phyloP scores from a whole-genome alignment of 805 yeast genomes.

The Kodamaea jinghongensis region DNA sequence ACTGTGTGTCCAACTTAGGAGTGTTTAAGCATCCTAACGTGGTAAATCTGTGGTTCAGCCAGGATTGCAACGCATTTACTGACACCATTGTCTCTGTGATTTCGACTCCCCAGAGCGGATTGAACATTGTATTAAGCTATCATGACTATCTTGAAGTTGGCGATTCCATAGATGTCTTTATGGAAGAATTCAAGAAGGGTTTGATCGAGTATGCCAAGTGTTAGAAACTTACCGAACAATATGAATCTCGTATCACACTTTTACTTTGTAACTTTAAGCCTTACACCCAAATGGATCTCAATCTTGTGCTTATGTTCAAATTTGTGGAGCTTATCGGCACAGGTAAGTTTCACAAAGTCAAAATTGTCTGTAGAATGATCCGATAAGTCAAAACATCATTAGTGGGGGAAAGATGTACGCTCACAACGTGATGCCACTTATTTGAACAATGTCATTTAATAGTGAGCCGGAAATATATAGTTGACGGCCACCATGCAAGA shows the following conservation, averaged over 20 bases:
- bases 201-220: constrained; percentile 1
- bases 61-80: constrained; percentile 9
- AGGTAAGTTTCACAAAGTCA: no score
- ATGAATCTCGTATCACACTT: background rate
- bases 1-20: constrained; percentile 8
- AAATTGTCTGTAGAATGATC: no score
- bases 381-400: no score
- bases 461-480: no score
- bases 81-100: constrained; percentile 6
- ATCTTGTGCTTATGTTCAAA: no score
- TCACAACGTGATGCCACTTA: no score
- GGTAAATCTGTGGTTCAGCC: constrained; percentile 10
- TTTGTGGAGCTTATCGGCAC: no score
- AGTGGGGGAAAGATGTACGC: no score
- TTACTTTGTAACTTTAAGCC: no score
- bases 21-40: constrained; percentile 2
- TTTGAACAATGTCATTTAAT: no score
- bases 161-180: constrained; percentile 2
- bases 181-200: constrained; percentile 1
- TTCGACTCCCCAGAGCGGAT: constrained; percentile 6
- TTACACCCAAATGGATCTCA: no score
- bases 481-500: no score
- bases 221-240: background rate
- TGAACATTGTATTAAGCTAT: constrained; percentile 7
- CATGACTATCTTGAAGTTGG: constrained; percentile 8